A percentile compares a stretch with the other conserved stretches of the same genome.
Evolutionary conservation across 164 flowering plant species (phyloP).

Genomic region (Magnolia changhungtana): DNA sequence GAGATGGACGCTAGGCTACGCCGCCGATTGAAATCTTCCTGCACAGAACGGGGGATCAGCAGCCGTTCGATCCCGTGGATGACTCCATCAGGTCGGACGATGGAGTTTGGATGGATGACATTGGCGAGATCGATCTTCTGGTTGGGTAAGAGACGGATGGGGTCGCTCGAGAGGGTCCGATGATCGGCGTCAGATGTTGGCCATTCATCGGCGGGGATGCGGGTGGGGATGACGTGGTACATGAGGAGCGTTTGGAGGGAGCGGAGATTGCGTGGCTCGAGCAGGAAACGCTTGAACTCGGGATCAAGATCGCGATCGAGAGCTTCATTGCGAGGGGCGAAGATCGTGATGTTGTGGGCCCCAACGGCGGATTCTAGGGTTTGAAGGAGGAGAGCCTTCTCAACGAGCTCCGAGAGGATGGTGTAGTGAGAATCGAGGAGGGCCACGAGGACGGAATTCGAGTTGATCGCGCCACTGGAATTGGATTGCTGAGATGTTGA

Average conservation of each 20-base stretch:
- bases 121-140: constrained; percentile 36
- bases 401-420: constrained; percentile 64
- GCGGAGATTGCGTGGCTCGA: constrained; percentile 59
- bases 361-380: constrained; percentile 57
- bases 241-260: constrained; percentile 62
- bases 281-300: constrained; percentile 70
- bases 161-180: constrained; percentile 31
- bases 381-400: constrained; percentile 58
- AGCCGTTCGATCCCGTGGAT: constrained; percentile 73
- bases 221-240: constrained; percentile 55
- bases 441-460: constrained; percentile 68
- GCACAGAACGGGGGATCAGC: constrained; percentile 59
- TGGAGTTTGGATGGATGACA: constrained; percentile 50
- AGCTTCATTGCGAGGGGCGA: constrained; percentile 71
- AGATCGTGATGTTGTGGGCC: constrained; percentile 55
- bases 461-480: constrained; percentile 37
- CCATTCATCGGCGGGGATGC: constrained; percentile 45
- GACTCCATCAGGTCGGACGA: constrained; percentile 68
- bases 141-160: constrained; percentile 22
- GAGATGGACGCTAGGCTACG: constrained; percentile 55
- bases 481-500: constrained; percentile 11
- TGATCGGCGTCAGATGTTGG: constrained; percentile 25
- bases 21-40: constrained; percentile 64
- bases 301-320: constrained; percentile 71
- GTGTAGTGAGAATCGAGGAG: constrained; percentile 79